phyloP scores from a whole-genome alignment of 805 yeast species.

The Ogataea trehalophila region DNA sequence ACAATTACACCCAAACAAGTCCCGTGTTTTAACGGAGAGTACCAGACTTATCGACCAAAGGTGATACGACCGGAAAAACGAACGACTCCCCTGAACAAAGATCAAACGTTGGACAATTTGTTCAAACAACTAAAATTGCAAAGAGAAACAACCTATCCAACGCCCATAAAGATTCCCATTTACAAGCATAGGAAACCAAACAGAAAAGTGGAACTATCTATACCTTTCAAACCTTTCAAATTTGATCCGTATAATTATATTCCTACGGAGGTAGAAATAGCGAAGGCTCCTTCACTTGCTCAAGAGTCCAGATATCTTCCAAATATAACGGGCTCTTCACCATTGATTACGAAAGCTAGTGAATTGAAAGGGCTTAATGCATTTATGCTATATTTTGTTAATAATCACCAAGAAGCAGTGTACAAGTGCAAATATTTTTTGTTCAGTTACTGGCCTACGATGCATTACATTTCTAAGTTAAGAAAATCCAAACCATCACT shows the following conservation, averaged over 20 bases:
- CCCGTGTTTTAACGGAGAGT: too few species aligned
- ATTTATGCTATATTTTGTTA: background rate
- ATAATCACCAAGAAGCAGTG: conserved; percentile 5
- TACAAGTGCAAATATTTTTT: conserved; percentile 21
- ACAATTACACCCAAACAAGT: too few species aligned
- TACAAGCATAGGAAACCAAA: background rate
- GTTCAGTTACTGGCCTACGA: conserved; percentile 18
- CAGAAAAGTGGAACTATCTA: background rate
- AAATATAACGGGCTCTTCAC: conserved; percentile 8
- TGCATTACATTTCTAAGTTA: conserved; percentile 20
- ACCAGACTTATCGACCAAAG: too few species aligned
- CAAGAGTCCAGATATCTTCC: conserved; percentile 13
- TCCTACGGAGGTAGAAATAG: conserved; percentile 8
- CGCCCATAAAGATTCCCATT: background rate
- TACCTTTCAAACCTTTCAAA: conserved; percentile 2
- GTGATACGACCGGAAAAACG: too few species aligned
- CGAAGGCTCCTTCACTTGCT: conserved; percentile 8
- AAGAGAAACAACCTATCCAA: too few species aligned
- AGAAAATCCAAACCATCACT: conserved; percentile 32
- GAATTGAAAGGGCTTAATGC: conserved; percentile 22
- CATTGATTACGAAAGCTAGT: conserved; percentile 7
- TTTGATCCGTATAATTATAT: conserved; percentile 6
- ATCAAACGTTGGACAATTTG: too few species aligned
- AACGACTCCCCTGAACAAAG: too few species aligned
- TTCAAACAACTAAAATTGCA: too few species aligned